A percentile compares a stretch with the other conserved stretches of the same genome.
Evolutionary conservation across 179 eudicot genomes (phyloP).

Genomic region (Spinacia oleracea): DNA sequence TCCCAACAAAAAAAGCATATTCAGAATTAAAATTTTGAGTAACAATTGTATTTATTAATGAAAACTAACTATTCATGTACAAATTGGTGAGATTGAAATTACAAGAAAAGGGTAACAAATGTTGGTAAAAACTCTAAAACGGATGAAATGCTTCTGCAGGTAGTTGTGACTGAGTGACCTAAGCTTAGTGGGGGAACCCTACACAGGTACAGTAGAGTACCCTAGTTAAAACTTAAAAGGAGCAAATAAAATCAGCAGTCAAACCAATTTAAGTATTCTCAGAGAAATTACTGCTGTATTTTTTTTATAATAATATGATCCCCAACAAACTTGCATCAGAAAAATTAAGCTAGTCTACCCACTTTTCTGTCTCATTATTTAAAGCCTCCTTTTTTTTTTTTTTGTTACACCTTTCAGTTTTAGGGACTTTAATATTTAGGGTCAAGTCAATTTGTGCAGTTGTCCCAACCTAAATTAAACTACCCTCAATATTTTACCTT

Average conservation of each 20-base stretch:
- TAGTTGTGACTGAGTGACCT: constrained; percentile 14
- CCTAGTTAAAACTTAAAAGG: constrained; percentile 1
- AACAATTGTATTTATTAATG: constrained; percentile 24
- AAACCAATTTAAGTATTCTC: background rate
- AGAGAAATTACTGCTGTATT: constrained; percentile 16
- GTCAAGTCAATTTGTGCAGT: constrained; percentile 16
- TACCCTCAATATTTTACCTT: constrained; percentile 17
- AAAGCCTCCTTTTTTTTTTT: constrained; percentile 15
- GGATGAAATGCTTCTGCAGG: constrained; percentile 32
- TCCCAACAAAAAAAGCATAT: background rate
- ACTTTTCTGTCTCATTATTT: constrained; percentile 31
- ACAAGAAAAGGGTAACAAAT: background rate
- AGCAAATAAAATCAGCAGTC: constrained; percentile 6
- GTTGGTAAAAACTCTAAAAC: no score
- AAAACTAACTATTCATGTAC: constrained; percentile 28
- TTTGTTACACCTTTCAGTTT: constrained; percentile 3
- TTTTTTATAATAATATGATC: constrained; percentile 2
- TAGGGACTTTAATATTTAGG: constrained; percentile 19
- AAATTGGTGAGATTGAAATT: constrained; percentile 26
- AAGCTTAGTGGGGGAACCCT: background rate
- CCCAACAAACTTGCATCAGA: constrained; percentile 35
- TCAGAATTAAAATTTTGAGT: constrained; percentile 5
- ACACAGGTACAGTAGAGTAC: no score
- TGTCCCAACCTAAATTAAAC: constrained; percentile 27
- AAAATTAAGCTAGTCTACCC: constrained; percentile 35